These are phyloP conservation scores for Recurvomyces mirabilis DNA, from an alignment of 495 filamentous ascomycete genomes.

Conservation along the genomic window DNA sequence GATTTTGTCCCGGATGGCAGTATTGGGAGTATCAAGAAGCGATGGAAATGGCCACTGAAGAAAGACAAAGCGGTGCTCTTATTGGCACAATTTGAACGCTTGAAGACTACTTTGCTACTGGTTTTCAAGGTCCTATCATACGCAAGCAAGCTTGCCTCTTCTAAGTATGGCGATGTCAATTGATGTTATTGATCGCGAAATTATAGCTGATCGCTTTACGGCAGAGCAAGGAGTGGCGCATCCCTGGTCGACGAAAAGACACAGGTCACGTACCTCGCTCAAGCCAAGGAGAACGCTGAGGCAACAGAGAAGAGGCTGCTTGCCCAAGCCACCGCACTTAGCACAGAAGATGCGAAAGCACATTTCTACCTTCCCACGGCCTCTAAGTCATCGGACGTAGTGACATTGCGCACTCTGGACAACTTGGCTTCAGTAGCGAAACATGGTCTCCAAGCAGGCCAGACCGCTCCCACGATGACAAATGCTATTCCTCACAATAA, in stretches of 20 bases:
- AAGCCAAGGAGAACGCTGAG: not conserved
- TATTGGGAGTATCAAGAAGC: not conserved
- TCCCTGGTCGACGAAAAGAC: not conserved
- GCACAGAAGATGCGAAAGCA: too few species aligned
- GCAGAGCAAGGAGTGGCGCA: not conserved
- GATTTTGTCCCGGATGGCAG: not conserved
- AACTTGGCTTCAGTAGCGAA: too few species aligned
- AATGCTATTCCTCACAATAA: too few species aligned
- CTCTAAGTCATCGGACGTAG: too few species aligned
- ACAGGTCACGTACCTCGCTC: not conserved
- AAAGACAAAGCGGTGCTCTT: not conserved
- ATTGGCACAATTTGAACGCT: not conserved
- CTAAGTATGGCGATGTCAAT: not conserved
- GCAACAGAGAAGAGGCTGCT: too few species aligned
- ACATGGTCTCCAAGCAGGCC: too few species aligned
- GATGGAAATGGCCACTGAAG: slow-evolving; percentile 1
- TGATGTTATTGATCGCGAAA: not conserved
- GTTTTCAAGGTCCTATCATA: not conserved
- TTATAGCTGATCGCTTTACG: not conserved
- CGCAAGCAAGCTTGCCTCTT: not conserved
- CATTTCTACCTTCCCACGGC: too few species aligned
- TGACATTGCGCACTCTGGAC: too few species aligned
- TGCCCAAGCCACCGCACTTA: too few species aligned
- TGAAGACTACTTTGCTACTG: slow-evolving; percentile 1
- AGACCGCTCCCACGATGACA: too few species aligned